Conservation (phyloP, 257 asterid genomes). For the Solanum phureja region DNA sequence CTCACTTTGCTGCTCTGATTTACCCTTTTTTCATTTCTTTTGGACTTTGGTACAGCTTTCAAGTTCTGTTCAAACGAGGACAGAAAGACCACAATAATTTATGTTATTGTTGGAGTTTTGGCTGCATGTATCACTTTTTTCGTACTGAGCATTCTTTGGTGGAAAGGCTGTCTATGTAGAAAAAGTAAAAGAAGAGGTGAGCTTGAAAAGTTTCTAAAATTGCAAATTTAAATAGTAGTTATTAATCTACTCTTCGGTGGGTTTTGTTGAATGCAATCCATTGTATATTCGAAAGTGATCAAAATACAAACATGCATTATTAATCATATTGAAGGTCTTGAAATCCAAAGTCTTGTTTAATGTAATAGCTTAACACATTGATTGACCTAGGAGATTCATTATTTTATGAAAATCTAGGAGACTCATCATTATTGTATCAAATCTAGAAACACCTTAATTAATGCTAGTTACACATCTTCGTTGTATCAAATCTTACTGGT, state of each 20-base stretch:
- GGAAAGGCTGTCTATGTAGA: conserved; percentile 47
- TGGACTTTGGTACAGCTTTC: conserved; percentile 34
- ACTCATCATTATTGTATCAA: not conserved
- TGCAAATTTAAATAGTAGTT: not conserved
- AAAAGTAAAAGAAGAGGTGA: conserved; percentile 44
- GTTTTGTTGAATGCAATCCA: not conserved
- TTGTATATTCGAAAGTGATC: not conserved
- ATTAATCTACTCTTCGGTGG: not conserved
- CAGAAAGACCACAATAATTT: conserved; percentile 36
- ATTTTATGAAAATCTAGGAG: not conserved
- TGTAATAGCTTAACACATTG: not conserved
- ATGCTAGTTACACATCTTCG: not conserved
- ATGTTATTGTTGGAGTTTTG: conserved; percentile 39
- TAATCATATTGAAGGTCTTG: not conserved
- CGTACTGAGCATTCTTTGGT: conserved; percentile 48
- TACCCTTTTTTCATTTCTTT: not conserved
- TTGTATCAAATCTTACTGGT: not conserved
- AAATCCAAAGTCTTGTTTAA: not conserved
- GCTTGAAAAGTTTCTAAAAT: not conserved
- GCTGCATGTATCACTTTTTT: conserved; percentile 20
- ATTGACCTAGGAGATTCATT: not conserved
- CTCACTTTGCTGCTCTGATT: not conserved
- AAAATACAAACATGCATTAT: not conserved
- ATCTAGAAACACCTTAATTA: not conserved
- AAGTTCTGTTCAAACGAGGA: conserved; percentile 48